Evolutionary conservation across 2,329 filamentous ascomycete species (phyloP).

Genomic region (Pezicula rhizophila): DNA sequence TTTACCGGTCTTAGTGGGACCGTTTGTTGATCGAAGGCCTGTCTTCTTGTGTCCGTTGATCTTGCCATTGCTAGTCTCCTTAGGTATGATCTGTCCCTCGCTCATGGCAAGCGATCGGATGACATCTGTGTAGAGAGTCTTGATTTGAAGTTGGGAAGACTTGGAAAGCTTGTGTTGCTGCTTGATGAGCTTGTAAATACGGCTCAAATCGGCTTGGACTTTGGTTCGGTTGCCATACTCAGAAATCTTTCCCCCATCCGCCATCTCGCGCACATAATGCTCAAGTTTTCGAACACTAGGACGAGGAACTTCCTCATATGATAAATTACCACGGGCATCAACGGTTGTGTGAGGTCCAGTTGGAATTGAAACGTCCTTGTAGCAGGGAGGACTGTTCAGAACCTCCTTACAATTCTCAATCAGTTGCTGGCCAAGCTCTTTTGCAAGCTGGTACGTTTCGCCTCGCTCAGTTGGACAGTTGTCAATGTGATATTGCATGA

Average conservation of each 20-base stretch:
- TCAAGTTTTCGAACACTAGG: slow-evolving; percentile 92
- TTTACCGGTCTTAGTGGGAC: slow-evolving; percentile 69
- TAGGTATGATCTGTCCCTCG: slow-evolving; percentile 91
- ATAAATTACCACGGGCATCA: slow-evolving; percentile 84
- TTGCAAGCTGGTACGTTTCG: slow-evolving; percentile 96
- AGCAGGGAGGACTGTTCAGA: slow-evolving; percentile 74
- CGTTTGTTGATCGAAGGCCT: slow-evolving; percentile 39
- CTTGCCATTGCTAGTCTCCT: slow-evolving; percentile 61
- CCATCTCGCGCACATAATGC: slow-evolving; percentile 98
- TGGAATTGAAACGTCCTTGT: slow-evolving; percentile 91
- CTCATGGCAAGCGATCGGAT: slow-evolving; percentile 95
- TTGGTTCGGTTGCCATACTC: slow-evolving; percentile 98
- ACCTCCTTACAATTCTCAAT: slow-evolving; percentile 98
- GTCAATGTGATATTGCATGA: slow-evolving; percentile 99
- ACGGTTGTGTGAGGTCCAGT: slow-evolving; percentile 91
- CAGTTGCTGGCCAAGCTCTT: slow-evolving; percentile 85
- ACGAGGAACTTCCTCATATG: slow-evolving; percentile 82
- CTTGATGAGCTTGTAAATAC: slow-evolving; percentile 97
- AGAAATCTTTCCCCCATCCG: slow-evolving; percentile 94
- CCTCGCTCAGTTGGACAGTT: slow-evolving; percentile 95
- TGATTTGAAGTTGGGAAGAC: slow-evolving; percentile 93
- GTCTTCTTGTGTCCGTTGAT: slow-evolving; percentile 51
- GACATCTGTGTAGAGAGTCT: slow-evolving; percentile 88
- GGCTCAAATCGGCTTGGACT: slow-evolving; percentile 90
- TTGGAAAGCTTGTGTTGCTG: slow-evolving; percentile 98